Evolutionary conservation across 192 early-diverging fungal species (phyloP).

Genomic region (Coemansia pectinata): DNA sequence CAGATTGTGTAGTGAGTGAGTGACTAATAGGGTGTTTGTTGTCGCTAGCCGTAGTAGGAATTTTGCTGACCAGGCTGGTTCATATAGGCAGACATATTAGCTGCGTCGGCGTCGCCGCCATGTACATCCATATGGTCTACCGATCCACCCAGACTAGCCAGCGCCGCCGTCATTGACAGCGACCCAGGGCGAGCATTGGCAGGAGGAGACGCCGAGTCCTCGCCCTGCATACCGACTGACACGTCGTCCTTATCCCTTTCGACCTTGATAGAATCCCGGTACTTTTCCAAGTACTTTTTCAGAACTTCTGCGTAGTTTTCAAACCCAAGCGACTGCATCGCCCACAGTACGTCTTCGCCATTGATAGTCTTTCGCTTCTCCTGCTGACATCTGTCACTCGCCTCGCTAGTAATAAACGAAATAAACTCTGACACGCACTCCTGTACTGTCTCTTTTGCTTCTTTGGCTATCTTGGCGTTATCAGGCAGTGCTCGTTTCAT

Average conservation of each 20-base stretch:
- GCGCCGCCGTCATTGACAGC: constrained; percentile 15
- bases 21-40: background rate
- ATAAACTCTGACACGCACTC: constrained; percentile 99
- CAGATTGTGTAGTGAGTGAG: background rate
- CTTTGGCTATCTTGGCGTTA: constrained; percentile 98
- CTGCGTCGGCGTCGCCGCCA: constrained; percentile 11
- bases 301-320: constrained; percentile 93
- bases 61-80: constrained; percentile 43
- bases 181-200: constrained; percentile 8
- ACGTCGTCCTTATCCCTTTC: constrained; percentile 51
- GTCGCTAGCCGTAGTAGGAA: constrained; percentile 44
- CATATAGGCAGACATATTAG: constrained; percentile 49
- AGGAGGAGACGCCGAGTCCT: constrained; percentile 23
- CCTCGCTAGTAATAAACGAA: constrained; percentile 97
- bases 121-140: constrained; percentile 33
- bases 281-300: constrained; percentile 87
- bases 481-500: constrained; percentile 97
- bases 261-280: constrained; percentile 67
- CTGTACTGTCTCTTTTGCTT: constrained; percentile 95
- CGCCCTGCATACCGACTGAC: constrained; percentile 14
- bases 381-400: constrained; percentile 88
- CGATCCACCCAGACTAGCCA: constrained; percentile 17
- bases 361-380: constrained; percentile 99
- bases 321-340: constrained; percentile 96
- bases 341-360: constrained; percentile 98